Evolutionary conservation across 2,329 filamentous ascomycete genomes (phyloP), one percentile per base, ranked within the genome.

Genomic region (Neodidymelliopsis sp.): DNA sequence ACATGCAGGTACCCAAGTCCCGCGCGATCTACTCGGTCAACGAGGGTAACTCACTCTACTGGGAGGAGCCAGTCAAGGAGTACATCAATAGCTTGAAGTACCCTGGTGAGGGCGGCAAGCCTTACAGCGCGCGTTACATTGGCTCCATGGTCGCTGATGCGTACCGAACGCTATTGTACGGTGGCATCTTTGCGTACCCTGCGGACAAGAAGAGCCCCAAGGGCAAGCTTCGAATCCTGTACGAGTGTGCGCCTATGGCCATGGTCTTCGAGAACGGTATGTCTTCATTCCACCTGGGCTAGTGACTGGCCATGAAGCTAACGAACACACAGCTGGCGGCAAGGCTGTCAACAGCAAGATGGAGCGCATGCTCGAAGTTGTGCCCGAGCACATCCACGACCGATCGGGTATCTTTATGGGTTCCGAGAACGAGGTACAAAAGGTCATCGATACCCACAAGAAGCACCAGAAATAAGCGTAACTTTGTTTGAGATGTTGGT

Each of bases 211-310:
- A 99, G 86, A 96, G 89, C 70, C 91, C 92, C 58, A 99, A 97
- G 85, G 94, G 94, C 63, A 99, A 99, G 81, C 83, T 99, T 62
- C 84, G 94, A 59, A 99, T 99, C 62, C 74, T 99, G 65, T 99
- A 99, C 77, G 94, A 99, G 80, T 99, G 94, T 72, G 94, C 94
- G 11, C 94, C 94, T 28, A 99, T 99, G 94, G 94, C 94, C 18
- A 89, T 97, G 87, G 84, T 99, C 6, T 97, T 99, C 74, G 94
- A 99, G 78, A 97, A 99, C 77, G 94, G 90, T 93, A 75, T 77
- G 87, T 79, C n/a, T 30, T 8, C 6, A 2, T 22, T 13, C 7
- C 8, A 8, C 9, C 15, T n/a, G 11, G 10, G 15, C 11, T 8
- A 11, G 18, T 18, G n/a, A 11, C 12, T 11, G 8, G 5, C 22